Evolutionary conservation across 805 yeast genomes (phyloP).

Genomic region (Saccharomyces eubayanus): DNA sequence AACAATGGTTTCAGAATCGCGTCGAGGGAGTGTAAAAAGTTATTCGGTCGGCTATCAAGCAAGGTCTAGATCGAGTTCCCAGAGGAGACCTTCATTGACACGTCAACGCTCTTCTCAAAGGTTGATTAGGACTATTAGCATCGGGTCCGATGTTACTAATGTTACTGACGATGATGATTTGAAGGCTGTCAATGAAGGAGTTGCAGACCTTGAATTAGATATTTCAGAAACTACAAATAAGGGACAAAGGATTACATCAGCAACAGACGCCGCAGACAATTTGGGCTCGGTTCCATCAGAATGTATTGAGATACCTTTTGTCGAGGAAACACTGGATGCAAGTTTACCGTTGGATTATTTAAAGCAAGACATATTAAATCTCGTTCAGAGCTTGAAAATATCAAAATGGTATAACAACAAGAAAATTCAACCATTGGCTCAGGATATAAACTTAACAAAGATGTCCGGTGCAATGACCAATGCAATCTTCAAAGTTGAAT

Average conservation of each 20-base stretch:
- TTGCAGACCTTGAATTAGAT: not conserved
- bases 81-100: slow-evolving; percentile 25
- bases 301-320: slow-evolving; percentile 36
- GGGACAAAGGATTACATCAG: not conserved
- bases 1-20: not conserved
- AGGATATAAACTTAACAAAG: slow-evolving; percentile 45
- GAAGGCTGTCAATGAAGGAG: slow-evolving; percentile 5
- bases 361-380: slow-evolving; percentile 65
- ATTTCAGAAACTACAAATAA: not conserved
- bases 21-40: not conserved
- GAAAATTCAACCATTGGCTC: not conserved
- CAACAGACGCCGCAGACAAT: not conserved
- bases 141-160: slow-evolving; percentile 15
- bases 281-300: slow-evolving; percentile 6
- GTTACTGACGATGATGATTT: slow-evolving; percentile 2
- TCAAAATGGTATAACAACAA: slow-evolving; percentile 63
- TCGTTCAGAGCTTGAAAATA: slow-evolving; percentile 55
- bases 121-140: slow-evolving; percentile 23
- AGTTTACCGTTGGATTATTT: slow-evolving; percentile 76
- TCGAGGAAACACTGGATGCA: slow-evolving; percentile 60
- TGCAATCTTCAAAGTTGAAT: slow-evolving; percentile 70
- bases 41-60: slow-evolving; percentile 7
- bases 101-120: slow-evolving; percentile 24
- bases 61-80: slow-evolving; percentile 35
- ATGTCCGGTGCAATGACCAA: slow-evolving; percentile 93